These are phyloP conservation scores for Paecilomyces variotii DNA, from an alignment of 2,329 filamentous ascomycete genomes.

Conservation along the genomic window DNA sequence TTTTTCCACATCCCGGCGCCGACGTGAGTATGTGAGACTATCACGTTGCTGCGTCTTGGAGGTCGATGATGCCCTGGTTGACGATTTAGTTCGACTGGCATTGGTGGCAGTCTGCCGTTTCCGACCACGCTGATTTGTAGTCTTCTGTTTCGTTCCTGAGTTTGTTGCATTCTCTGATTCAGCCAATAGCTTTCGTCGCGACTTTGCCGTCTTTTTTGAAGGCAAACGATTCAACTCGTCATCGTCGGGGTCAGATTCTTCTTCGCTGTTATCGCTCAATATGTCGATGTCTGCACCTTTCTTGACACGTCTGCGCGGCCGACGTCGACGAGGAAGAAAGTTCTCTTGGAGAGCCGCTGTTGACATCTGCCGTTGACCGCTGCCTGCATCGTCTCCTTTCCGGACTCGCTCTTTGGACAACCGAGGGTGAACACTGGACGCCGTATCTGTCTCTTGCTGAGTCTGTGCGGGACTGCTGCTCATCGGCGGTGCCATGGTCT, in stretches of 20 bases:
- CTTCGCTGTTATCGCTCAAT: conserved; percentile 19
- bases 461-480: conserved; percentile 23
- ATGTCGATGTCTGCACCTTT: conserved; percentile 13
- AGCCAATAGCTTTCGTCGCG: conserved; percentile 10
- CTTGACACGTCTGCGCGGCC: conserved; percentile 12
- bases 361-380: conserved; percentile 14
- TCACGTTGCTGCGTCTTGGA: neutral
- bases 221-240: conserved; percentile 29
- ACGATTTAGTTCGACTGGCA: conserved; percentile 1
- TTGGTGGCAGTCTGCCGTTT: conserved; percentile 8
- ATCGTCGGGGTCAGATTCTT: conserved; percentile 20
- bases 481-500: conserved; percentile 30
- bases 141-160: conserved; percentile 9
- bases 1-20: conserved; percentile 6
- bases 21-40: conserved; percentile 9
- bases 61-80: conserved; percentile 1
- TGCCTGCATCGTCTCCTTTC: conserved; percentile 6
- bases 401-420: neutral
- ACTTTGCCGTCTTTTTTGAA: conserved; percentile 9
- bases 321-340: conserved; percentile 27
- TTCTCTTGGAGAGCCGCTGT: conserved; percentile 29
- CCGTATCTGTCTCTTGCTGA: conserved; percentile 1
- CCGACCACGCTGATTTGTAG: conserved; percentile 9
- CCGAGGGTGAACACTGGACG: neutral
- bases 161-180: conserved; percentile 15